phyloP scores from a whole-genome alignment of 176 grass and related monocot species.

The Elymus sibiricus region DNA sequence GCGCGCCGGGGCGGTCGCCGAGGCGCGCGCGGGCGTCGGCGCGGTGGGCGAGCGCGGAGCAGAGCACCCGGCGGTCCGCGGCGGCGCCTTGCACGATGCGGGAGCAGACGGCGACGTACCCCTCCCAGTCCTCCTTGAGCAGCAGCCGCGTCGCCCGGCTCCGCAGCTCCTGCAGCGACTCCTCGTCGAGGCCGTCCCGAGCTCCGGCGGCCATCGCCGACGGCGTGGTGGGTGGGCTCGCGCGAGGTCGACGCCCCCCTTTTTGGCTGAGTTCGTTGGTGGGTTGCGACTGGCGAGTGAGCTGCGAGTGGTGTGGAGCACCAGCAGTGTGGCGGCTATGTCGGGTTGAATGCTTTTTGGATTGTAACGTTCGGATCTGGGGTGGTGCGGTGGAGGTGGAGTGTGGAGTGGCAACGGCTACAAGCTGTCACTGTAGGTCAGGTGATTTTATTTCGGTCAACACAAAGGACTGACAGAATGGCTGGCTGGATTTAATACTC shows the following conservation, averaged over 20 bases:
- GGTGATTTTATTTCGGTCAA: slow-evolving; percentile 8
- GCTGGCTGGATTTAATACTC: background rate
- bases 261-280: background rate
- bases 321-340: slow-evolving; percentile 4
- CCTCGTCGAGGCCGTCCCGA: slow-evolving; percentile 39
- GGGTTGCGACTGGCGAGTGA: background rate
- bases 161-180: slow-evolving; percentile 67
- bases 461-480: background rate
- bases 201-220: background rate
- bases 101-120: slow-evolving; percentile 72
- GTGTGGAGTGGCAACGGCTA: slow-evolving; percentile 20
- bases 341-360: background rate
- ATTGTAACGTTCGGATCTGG: slow-evolving; percentile 49
- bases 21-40: slow-evolving; percentile 69
- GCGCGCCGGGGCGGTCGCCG: slow-evolving; percentile 37
- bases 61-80: slow-evolving; percentile 45
- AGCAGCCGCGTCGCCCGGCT: slow-evolving; percentile 66
- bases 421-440: background rate
- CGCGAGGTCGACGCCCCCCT: background rate
- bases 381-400: background rate
- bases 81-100: slow-evolving; percentile 37
- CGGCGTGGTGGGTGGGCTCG: background rate
- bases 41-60: slow-evolving; percentile 53
- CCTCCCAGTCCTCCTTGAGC: slow-evolving; percentile 75
- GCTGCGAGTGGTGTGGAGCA: slow-evolving; percentile 14